Conservation (phyloP, 441 rosid genomes). For the Pelargonium fulgidum region DNA sequence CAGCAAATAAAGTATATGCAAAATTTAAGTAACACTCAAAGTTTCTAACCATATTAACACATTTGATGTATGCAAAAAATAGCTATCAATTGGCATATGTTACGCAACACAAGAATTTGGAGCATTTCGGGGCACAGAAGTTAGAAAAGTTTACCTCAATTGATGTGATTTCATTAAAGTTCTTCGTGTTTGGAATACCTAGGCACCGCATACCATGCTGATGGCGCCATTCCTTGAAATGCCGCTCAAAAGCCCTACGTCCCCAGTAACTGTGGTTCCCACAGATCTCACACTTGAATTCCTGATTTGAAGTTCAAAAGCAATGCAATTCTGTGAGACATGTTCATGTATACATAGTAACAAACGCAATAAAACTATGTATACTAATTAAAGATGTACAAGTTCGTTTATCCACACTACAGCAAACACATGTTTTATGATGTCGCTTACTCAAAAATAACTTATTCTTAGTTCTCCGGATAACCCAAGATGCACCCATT, state of each 20-base stretch:
- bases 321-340: constrained; percentile 6
- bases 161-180: constrained; percentile 92
- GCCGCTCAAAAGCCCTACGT: constrained; percentile 93
- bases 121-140: background rate
- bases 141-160: constrained; percentile 45
- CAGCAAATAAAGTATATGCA: too few species aligned
- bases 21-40: too few species aligned
- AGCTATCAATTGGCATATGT: background rate
- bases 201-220: constrained; percentile 99
- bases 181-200: constrained; percentile 97
- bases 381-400: too few species aligned
- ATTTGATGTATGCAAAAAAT: background rate
- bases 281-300: constrained; percentile 93
- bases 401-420: too few species aligned
- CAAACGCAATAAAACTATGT: too few species aligned
- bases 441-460: background rate
- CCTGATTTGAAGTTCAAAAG: constrained; percentile 36
- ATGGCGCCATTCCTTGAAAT: constrained; percentile 98
- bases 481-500: too few species aligned
- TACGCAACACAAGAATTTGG: background rate
- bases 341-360: too few species aligned
- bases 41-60: too few species aligned
- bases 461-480: background rate
- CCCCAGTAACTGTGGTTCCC: constrained; percentile 98
- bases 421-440: too few species aligned